Percentiles rank a stretch among this genome's conserved stretches.
Conservation (phyloP, 345 rosid genomes). For the Corchorus olitorius region DNA sequence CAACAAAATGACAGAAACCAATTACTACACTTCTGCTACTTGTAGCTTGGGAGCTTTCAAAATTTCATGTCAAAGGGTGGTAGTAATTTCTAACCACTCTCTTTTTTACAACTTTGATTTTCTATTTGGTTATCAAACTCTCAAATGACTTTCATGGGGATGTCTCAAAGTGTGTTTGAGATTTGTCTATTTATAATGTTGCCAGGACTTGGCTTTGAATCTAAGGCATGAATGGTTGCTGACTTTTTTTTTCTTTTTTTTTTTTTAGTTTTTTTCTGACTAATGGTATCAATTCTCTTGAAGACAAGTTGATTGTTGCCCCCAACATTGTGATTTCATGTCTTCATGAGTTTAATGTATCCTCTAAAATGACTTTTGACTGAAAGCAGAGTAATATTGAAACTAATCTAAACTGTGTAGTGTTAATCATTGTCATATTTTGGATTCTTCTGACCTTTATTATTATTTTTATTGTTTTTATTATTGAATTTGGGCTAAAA, state of each 20-base stretch:
- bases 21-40: too few relatives aligned
- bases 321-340: not conserved
- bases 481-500: not conserved
- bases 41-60: constrained; percentile 9
- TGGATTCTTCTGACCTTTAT: not conserved
- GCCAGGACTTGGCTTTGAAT: not conserved
- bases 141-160: not conserved
- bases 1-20: not conserved
- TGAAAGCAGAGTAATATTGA: not conserved
- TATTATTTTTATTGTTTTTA: not conserved
- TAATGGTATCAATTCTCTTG: not conserved
- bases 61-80: not conserved
- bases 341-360: not conserved
- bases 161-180: not conserved
- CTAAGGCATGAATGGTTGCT: not conserved
- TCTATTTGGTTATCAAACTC: not conserved
- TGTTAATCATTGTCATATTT: not conserved
- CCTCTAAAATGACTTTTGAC: not conserved
- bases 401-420: not conserved
- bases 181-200: constrained; percentile 4
- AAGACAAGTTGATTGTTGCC: not conserved
- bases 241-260: not conserved
- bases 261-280: not conserved
- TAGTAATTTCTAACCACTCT: not conserved
- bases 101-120: not conserved